Evolutionary conservation across 1,284 basidiomycete species (phyloP).

Genomic region (Tilletia setariae): DNA sequence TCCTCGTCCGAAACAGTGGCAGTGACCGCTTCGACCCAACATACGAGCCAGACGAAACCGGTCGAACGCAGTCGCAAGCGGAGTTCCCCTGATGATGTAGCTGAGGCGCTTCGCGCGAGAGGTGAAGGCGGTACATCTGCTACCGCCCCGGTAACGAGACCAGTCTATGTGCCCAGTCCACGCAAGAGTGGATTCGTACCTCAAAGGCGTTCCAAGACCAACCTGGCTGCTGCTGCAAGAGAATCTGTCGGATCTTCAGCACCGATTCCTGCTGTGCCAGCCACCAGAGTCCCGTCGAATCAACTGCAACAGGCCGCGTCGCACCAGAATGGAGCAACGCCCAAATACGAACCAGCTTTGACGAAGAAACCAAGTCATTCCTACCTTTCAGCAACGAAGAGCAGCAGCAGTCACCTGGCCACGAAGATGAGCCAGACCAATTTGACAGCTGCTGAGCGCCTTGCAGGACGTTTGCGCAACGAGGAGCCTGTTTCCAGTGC

Average conservation of each 20-base stretch:
- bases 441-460: not conserved
- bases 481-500: no score
- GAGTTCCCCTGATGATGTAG: not conserved
- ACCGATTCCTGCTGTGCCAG: not conserved
- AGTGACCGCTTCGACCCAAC: not conserved
- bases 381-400: not conserved
- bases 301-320: no score
- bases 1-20: not conserved
- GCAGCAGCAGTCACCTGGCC: not conserved
- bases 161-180: slow-evolving; percentile 3
- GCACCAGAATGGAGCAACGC: no score
- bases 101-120: not conserved
- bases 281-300: no score
- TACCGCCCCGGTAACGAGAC: not conserved
- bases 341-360: no score
- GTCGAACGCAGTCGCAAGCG: slow-evolving; percentile 3
- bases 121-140: not conserved
- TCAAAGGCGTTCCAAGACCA: slow-evolving; percentile 6
- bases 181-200: slow-evolving; percentile 1
- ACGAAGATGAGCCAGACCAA: not conserved
- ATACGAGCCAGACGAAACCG: not conserved
- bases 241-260: not conserved
- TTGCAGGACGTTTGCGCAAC: not conserved
- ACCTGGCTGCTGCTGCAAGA: not conserved
- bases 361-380: no score